phyloP scores from a whole-genome alignment of 768 basidiomycete genomes.

The Asterophora lycoperdoides region DNA sequence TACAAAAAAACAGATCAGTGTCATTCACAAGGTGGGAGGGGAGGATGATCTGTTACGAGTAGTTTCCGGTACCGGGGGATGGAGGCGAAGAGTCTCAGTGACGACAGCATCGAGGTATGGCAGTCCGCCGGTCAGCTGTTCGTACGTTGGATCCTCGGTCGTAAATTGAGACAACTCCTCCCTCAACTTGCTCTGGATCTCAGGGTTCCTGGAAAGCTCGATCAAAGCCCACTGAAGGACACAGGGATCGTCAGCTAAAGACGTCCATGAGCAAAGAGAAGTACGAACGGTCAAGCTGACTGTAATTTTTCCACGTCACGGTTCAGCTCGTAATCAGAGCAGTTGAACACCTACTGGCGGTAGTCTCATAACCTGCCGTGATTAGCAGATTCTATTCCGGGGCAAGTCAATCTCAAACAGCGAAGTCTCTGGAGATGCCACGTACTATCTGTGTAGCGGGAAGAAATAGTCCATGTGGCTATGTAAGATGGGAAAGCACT shows the following conservation, averaged over 20 bases:
- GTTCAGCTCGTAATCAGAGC: neutral
- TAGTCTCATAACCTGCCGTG: neutral
- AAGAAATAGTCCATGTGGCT: neutral
- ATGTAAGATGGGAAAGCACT: neutral
- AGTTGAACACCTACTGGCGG: neutral
- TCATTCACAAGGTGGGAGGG: neutral
- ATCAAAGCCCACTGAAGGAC: conserved; percentile 31
- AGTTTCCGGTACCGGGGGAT: conserved; percentile 30
- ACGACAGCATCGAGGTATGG: conserved; percentile 27
- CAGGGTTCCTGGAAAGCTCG: conserved; percentile 28
- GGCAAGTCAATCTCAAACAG: neutral
- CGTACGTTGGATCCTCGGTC: conserved; percentile 8
- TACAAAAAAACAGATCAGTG: neutral
- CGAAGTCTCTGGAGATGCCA: neutral
- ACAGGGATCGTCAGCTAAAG: neutral
- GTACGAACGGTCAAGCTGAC: neutral
- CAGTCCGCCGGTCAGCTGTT: conserved; percentile 7
- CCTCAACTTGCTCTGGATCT: conserved; percentile 28
- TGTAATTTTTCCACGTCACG: neutral
- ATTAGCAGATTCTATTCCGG: neutral
- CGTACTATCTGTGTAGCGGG: neutral
- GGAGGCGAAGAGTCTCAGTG: conserved; percentile 38
- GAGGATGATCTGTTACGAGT: neutral
- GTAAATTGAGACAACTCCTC: conserved; percentile 23
- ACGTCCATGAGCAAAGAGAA: neutral